Conservation (phyloP, 495 filamentous ascomycete species). For the Daldinia caldariorum region DNA sequence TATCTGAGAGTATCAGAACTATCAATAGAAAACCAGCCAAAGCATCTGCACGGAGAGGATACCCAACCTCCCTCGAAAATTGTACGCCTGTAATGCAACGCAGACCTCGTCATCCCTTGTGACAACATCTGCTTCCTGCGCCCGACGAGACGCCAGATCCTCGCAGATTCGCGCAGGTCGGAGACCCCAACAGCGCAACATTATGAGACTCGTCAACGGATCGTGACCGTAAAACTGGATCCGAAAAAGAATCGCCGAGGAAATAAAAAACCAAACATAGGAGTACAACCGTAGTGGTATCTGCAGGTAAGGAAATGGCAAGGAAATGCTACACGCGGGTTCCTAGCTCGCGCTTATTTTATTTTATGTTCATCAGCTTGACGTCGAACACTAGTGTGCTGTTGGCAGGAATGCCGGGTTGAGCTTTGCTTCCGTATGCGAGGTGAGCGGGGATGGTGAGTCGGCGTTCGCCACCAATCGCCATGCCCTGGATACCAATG, state of each 20-base stretch:
- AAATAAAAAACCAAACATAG: conserved; percentile 33
- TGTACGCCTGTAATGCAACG: conserved; percentile 56
- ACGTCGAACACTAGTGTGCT: conserved; percentile 92
- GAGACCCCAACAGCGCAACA: conserved; percentile 43
- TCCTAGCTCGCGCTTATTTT: conserved; percentile 56
- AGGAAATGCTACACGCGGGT: conserved; percentile 40
- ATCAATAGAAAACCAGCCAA: conserved; percentile 26
- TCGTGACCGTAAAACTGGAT: conserved; percentile 26
- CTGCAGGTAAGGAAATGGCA: conserved; percentile 37
- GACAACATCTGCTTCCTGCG: conserved; percentile 52
- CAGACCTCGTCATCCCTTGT: conserved; percentile 59
- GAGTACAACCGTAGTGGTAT: conserved; percentile 48
- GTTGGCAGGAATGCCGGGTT: conserved; percentile 87
- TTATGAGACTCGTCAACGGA: conserved; percentile 27
- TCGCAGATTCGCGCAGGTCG: conserved; percentile 55
- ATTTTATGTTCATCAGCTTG: conserved; percentile 80
- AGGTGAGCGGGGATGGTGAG: conserved; percentile 85
- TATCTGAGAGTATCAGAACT: conserved; percentile 21
- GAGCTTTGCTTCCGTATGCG: conserved; percentile 83
- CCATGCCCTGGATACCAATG: conserved; percentile 90
- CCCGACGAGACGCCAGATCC: conserved; percentile 49
- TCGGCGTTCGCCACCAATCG: conserved; percentile 89
- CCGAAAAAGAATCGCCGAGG: conserved; percentile 28
- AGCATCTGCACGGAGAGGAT: conserved; percentile 28
- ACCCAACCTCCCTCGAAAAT: conserved; percentile 32